Percentiles rank a stretch among this genome's conserved stretches.
These are phyloP conservation scores for Aspergillus sp. DNA, from an alignment of 2,329 filamentous ascomycete species.

Conservation along the genomic window DNA sequence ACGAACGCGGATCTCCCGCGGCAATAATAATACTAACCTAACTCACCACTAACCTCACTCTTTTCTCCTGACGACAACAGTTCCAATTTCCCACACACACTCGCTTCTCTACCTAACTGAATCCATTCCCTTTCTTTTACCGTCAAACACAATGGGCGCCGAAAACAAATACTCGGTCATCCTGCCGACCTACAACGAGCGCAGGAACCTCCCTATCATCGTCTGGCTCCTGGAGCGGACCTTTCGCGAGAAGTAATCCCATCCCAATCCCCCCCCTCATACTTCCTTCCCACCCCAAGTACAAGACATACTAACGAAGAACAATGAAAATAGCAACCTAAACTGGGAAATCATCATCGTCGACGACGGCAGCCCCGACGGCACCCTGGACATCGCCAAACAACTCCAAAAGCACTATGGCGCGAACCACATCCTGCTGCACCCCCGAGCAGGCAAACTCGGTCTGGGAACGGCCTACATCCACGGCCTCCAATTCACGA, in stretches of 20 bases:
- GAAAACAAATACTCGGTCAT: constrained; percentile 93
- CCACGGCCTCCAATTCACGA: constrained; percentile 85
- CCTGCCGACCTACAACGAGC: constrained; percentile 97
- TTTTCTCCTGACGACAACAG: neutral
- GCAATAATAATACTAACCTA: constrained; percentile 1
- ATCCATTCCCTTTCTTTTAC: neutral
- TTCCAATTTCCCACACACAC: neutral
- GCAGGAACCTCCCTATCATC: constrained; percentile 93
- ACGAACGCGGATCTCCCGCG: constrained; percentile 17
- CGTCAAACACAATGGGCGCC: constrained; percentile 34
- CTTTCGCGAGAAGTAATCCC: constrained; percentile 75
- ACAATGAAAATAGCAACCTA: constrained; percentile 68
- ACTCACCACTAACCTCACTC: too few relatives aligned
- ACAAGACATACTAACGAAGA: neutral
- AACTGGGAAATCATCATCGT: constrained; percentile 98
- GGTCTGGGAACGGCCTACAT: constrained; percentile 97
- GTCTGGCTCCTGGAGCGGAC: constrained; percentile 90
- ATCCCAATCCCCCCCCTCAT: too few relatives aligned
- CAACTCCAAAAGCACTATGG: constrained; percentile 87
- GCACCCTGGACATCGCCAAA: constrained; percentile 84
- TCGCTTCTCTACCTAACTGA: neutral
- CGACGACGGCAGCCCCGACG: constrained; percentile 96
- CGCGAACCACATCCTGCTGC: constrained; percentile 74
- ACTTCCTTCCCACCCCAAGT: too few relatives aligned
- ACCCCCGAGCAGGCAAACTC: constrained; percentile 89